These are phyloP conservation scores for Suillus fuscotomentosus DNA, from an alignment of 768 basidiomycete genomes.

Conservation along the genomic window DNA sequence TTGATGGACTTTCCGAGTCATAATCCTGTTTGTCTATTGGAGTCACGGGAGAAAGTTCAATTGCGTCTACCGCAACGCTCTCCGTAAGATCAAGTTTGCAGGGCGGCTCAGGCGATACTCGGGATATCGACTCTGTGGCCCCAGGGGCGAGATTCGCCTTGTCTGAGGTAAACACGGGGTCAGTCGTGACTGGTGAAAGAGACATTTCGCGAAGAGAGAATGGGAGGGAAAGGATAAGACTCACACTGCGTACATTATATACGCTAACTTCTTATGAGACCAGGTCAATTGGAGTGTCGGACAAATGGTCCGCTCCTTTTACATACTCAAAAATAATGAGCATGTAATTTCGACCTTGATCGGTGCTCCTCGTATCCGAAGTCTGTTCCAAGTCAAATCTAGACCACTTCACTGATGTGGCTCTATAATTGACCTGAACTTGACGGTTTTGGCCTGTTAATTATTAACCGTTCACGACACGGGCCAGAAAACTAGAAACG, in stretches of 20 bases:
- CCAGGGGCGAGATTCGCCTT: constrained; percentile 6
- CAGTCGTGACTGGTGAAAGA: not conserved
- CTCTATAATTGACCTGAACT: not conserved
- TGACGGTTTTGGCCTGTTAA: not conserved
- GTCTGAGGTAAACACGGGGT: not conserved
- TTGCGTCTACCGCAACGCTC: not conserved
- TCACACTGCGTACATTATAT: not conserved
- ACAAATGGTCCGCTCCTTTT: not conserved
- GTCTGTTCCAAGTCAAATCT: not conserved
- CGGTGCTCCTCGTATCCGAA: not conserved
- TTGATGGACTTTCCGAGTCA: not conserved
- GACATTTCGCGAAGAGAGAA: not conserved
- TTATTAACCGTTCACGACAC: not conserved
- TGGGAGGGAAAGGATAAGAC: not conserved
- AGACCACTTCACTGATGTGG: not conserved
- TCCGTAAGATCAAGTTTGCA: constrained; percentile 7
- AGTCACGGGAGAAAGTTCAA: constrained; percentile 3
- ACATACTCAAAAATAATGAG: constrained; percentile 3
- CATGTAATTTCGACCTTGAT: not conserved
- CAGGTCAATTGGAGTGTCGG: not conserved
- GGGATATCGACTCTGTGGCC: constrained; percentile 2
- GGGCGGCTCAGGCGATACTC: constrained; percentile 3
- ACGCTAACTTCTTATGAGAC: not conserved
- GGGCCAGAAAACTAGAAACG: not conserved
- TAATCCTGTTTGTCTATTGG: not conserved